Percentiles rank a stretch among this genome's conserved stretches.
These are phyloP conservation scores for Fusarium fujikuroi DNA, from an alignment of 2,329 filamentous ascomycete species.

Conservation along the genomic window DNA sequence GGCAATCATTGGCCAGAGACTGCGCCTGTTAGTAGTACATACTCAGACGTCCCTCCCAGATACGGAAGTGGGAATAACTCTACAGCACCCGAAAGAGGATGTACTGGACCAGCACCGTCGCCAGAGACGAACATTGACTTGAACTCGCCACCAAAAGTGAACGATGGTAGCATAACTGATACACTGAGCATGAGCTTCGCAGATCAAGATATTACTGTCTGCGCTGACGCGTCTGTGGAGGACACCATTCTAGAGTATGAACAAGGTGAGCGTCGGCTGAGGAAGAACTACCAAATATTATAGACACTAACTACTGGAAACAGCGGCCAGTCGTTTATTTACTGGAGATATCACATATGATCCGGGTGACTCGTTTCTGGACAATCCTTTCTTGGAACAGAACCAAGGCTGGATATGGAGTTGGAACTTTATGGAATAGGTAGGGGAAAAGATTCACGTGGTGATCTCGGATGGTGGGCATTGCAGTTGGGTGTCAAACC, in stretches of 20 bases:
- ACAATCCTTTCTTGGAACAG: accelerated
- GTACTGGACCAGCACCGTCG: no score
- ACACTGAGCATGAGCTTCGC: accelerated
- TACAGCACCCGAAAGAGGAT: accelerated
- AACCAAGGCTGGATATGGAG: background rate
- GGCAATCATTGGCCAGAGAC: accelerated
- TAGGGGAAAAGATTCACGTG: accelerated
- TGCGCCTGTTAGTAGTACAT: accelerated
- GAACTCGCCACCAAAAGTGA: background rate
- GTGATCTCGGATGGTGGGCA: background rate
- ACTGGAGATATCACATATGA: background rate
- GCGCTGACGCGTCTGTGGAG: accelerated
- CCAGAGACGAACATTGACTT: accelerated
- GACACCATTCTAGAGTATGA: background rate
- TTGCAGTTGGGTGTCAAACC: accelerated
- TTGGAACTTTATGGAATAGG: background rate
- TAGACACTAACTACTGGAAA: accelerated
- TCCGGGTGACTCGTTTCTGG: background rate
- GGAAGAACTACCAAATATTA: accelerated
- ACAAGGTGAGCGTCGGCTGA: background rate
- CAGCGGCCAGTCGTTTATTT: background rate
- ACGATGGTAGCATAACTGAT: background rate
- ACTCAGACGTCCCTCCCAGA: background rate
- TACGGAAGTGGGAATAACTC: accelerated
- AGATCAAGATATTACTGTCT: background rate